Percentiles rank a stretch among this genome's conserved stretches.
These are phyloP conservation scores for Anthracocystis setariae DNA, from an alignment of 1,284 basidiomycete genomes.

Conservation along the genomic window DNA sequence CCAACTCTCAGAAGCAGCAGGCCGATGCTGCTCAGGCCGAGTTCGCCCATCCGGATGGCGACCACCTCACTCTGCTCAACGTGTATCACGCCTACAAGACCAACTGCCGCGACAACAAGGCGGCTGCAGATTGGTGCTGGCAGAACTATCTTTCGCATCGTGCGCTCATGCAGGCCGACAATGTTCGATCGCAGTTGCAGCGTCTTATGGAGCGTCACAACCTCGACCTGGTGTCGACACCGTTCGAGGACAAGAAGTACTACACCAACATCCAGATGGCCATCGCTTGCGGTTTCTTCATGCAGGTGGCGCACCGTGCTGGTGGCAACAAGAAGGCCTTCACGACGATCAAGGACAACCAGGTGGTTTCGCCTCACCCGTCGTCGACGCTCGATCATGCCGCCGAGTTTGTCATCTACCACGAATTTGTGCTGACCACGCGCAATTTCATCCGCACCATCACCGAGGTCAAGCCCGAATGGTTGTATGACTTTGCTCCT, in stretches of 20 bases:
- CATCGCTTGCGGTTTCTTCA: conserved; percentile 93
- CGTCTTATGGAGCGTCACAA: conserved; percentile 85
- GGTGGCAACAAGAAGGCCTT: conserved; percentile 59
- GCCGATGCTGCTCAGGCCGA: conserved; percentile 91
- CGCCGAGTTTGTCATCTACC: conserved; percentile 97
- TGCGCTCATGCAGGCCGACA: conserved; percentile 89
- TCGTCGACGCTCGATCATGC: conserved; percentile 90
- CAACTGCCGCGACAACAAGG: conserved; percentile 68
- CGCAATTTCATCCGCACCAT: conserved; percentile 84
- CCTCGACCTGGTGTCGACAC: conserved; percentile 80
- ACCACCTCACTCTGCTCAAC: conserved; percentile 93
- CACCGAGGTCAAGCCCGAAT: conserved; percentile 87
- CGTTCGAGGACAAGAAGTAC: conserved; percentile 80
- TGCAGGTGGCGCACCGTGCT: conserved; percentile 92
- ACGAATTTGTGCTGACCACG: conserved; percentile 93
- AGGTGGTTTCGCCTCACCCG: conserved; percentile 91
- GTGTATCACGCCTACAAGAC: conserved; percentile 92
- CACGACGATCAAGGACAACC: conserved; percentile 91
- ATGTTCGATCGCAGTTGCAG: conserved; percentile 90
- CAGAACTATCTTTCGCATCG: conserved; percentile 87
- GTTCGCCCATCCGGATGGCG: conserved; percentile 90
- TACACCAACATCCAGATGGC: conserved; percentile 84
- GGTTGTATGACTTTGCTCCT: conserved; percentile 85
- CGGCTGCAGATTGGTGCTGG: conserved; percentile 81
- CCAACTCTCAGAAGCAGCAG: conserved; percentile 79